Conservation (phyloP, 2,329 filamentous ascomycete species). For the Cladophialophora psammophila region DNA sequence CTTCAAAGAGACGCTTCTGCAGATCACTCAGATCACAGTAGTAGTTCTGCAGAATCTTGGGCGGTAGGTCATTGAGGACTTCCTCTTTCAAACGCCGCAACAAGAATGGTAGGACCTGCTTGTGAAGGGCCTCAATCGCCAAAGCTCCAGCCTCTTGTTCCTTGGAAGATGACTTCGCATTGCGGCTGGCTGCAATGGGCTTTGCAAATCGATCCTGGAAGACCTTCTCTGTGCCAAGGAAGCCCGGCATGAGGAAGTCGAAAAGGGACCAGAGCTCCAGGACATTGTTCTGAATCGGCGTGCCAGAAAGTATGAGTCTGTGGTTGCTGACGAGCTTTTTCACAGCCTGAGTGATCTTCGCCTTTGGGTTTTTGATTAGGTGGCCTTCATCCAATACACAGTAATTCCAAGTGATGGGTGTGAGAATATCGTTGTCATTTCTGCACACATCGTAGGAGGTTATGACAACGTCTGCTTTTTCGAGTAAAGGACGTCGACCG, state of each 20-base stretch:
- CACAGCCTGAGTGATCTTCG: slow-evolving; percentile 92
- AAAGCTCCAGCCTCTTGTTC: slow-evolving; percentile 96
- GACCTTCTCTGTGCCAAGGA: slow-evolving; percentile 95
- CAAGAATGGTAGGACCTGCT: slow-evolving; percentile 96
- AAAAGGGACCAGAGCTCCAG: slow-evolving; percentile 97
- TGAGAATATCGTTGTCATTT: slow-evolving; percentile 88
- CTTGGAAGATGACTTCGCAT: slow-evolving; percentile 96
- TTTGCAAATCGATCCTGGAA: slow-evolving; percentile 95
- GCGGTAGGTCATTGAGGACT: slow-evolving; percentile 91
- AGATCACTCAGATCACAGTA: slow-evolving; percentile 97
- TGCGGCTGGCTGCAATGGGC: slow-evolving; percentile 91
- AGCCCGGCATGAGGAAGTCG: slow-evolving; percentile 98
- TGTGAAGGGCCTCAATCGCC: slow-evolving; percentile 97
- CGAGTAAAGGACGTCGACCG: slow-evolving; percentile 72
- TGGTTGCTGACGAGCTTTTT: slow-evolving; percentile 92
- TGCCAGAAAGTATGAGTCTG: slow-evolving; percentile 92
- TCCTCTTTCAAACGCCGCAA: slow-evolving; percentile 96
- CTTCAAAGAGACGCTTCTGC: slow-evolving; percentile 93
- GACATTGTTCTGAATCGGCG: slow-evolving; percentile 97
- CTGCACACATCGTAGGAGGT: slow-evolving; percentile 98
- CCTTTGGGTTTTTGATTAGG: slow-evolving; percentile 97
- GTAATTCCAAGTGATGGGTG: slow-evolving; percentile 92
- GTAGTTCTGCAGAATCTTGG: slow-evolving; percentile 99
- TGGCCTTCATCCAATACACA: slow-evolving; percentile 97
- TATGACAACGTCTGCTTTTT: slow-evolving; percentile 87